A percentile compares a stretch with the other conserved stretches of the same genome.
These are phyloP conservation scores for Eimeria maxima DNA, from an alignment of 169 alveolate species.

Conservation along the genomic window DNA sequence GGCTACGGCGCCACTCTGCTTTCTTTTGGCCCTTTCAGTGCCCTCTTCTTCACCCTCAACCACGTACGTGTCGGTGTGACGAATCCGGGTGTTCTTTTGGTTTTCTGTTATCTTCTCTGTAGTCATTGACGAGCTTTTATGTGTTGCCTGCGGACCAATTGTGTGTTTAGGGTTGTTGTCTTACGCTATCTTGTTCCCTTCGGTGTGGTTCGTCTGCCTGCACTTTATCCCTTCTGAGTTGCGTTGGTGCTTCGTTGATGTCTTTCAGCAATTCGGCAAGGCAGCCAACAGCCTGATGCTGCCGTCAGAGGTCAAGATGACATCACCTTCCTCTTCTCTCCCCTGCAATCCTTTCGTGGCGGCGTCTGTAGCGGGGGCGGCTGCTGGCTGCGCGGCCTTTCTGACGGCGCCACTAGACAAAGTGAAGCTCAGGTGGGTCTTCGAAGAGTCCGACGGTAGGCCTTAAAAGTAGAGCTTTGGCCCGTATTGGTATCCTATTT, in stretches of 20 bases:
- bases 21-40: conserved; percentile 86
- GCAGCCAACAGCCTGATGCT: not conserved
- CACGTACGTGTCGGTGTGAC: conserved; percentile 6
- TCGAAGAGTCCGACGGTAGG: not conserved
- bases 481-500: not conserved
- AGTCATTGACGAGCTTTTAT: not conserved
- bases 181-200: too few relatives aligned
- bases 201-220: too few relatives aligned
- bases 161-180: not conserved
- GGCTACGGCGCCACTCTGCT: conserved; percentile 85
- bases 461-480: not conserved
- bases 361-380: conserved; percentile 74
- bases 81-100: not conserved
- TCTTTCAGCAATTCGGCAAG: conserved; percentile 3
- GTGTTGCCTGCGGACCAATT: not conserved
- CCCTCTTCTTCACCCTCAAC: conserved; percentile 82
- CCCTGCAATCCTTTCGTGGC: conserved; percentile 26
- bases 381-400: conserved; percentile 80
- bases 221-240: not conserved
- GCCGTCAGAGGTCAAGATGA: not conserved
- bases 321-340: not conserved
- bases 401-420: conserved; percentile 80
- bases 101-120: not conserved
- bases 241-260: not conserved
- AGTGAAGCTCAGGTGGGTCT: conserved; percentile 79